phyloP scores from a whole-genome alignment of 139 green algal genomes.

The Chlorella sp. region DNA sequence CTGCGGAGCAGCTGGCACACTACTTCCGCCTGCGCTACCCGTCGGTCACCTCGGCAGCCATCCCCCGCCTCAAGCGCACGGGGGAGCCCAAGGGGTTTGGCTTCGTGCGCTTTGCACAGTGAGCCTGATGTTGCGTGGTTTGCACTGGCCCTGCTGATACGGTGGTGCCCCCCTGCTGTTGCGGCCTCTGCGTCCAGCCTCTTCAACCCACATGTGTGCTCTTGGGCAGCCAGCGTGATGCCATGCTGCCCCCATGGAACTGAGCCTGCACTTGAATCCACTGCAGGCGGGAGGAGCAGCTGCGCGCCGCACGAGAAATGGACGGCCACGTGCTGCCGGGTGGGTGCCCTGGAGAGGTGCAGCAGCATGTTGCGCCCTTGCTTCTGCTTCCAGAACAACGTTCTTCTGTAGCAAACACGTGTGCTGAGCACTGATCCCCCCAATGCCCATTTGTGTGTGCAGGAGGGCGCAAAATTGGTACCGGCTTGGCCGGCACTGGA shows the following conservation, averaged over 20 bases:
- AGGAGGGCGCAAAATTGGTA: slow-evolving; percentile 9
- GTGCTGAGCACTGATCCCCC: not conserved
- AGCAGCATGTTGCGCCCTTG: not conserved
- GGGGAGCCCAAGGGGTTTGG: not conserved
- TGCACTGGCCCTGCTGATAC: not conserved
- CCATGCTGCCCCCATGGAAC: not conserved
- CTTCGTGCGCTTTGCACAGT: not conserved
- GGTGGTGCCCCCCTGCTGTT: not conserved
- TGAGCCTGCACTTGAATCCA: too few relatives aligned
- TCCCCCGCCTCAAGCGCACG: not conserved
- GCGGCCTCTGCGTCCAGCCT: too few relatives aligned
- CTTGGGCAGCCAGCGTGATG: not conserved
- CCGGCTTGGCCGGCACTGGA: not conserved
- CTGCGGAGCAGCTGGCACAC: not conserved
- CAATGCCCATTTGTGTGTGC: not conserved
- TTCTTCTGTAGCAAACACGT: not conserved
- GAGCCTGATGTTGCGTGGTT: not conserved
- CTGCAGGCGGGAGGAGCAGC: not conserved
- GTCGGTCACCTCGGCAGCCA: not conserved
- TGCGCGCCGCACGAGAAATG: not conserved
- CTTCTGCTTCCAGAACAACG: not conserved
- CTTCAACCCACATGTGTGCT: not conserved
- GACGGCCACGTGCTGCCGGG: slow-evolving; percentile 19
- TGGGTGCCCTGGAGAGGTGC: not conserved
- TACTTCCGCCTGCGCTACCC: slow-evolving; percentile 17